phyloP scores from a whole-genome alignment of 2,329 filamentous ascomycete genomes.

The Clarireedia hainanense region DNA sequence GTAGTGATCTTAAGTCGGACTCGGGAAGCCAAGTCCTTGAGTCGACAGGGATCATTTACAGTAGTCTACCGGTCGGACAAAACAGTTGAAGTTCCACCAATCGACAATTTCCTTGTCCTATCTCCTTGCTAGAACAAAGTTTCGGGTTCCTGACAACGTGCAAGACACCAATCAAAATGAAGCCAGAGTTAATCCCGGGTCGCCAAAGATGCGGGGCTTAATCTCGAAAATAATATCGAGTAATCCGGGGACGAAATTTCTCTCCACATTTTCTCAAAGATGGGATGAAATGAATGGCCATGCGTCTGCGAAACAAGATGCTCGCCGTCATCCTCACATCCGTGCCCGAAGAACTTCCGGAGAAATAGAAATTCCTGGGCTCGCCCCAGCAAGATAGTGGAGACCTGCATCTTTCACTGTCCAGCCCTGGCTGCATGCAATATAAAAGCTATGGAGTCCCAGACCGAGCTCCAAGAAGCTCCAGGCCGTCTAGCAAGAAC shows the following conservation, averaged over 20 bases:
- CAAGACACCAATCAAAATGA: background rate
- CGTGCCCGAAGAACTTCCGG: background rate
- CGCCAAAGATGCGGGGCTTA: background rate
- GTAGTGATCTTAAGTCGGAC: no score
- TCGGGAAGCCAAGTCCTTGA: background rate
- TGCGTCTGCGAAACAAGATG: background rate
- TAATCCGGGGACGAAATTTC: background rate
- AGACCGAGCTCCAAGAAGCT: background rate
- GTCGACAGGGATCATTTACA: background rate
- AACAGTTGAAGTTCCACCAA: background rate
- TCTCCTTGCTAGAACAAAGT: background rate
- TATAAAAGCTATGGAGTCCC: slow-evolving; percentile 3
- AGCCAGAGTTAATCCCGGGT: background rate
- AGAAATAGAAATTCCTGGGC: background rate
- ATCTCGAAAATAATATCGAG: background rate
- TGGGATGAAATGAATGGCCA: background rate
- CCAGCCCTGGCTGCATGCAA: background rate
- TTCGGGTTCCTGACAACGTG: background rate
- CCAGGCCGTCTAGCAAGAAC: background rate
- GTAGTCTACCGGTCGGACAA: background rate
- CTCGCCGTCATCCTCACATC: background rate
- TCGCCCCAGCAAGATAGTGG: background rate
- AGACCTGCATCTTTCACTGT: background rate
- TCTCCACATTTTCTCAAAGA: background rate
- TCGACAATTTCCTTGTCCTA: background rate